Conservation (phyloP, 2,329 filamentous ascomycete species). For the Botryotinia narcissicola region DNA sequence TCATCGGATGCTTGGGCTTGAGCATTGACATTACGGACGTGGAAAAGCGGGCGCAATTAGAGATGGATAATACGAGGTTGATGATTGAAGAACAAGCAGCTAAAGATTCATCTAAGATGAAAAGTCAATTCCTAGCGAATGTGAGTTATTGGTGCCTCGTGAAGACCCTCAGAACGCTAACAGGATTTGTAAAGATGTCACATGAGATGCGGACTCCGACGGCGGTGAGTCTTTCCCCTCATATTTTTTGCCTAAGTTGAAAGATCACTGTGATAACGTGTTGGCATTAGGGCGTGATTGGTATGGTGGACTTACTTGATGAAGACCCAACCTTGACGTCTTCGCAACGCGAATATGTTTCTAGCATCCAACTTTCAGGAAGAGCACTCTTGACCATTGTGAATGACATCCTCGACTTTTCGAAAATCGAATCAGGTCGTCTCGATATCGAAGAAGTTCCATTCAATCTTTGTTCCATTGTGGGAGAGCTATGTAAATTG, state of each 20-base stretch:
- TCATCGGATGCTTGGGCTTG: constrained; percentile 31
- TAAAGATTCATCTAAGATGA: constrained; percentile 31
- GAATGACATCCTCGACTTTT: constrained; percentile 69
- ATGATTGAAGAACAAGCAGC: constrained; percentile 31
- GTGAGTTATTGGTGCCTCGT: constrained; percentile 17
- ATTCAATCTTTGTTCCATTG: constrained; percentile 48
- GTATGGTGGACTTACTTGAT: constrained; percentile 32
- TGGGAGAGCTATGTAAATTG: constrained; percentile 53
- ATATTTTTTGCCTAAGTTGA: not conserved
- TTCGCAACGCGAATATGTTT: constrained; percentile 31
- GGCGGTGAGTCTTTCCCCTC: constrained; percentile 24
- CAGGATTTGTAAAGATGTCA: constrained; percentile 27
- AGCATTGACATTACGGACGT: constrained; percentile 33
- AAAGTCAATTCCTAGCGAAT: constrained; percentile 34
- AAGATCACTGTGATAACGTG: constrained; percentile 8
- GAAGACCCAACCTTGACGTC: constrained; percentile 28
- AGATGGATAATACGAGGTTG: constrained; percentile 30
- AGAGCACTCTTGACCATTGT: constrained; percentile 50
- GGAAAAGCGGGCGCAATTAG: constrained; percentile 27
- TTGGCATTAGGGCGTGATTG: constrained; percentile 29
- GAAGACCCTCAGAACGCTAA: not conserved
- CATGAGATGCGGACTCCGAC: constrained; percentile 34
- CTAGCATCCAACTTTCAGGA: constrained; percentile 30
- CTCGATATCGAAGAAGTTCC: constrained; percentile 69
- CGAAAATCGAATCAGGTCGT: constrained; percentile 72